phyloP scores from a whole-genome alignment of 257 asterid species.

The Handroanthus guayacan region DNA sequence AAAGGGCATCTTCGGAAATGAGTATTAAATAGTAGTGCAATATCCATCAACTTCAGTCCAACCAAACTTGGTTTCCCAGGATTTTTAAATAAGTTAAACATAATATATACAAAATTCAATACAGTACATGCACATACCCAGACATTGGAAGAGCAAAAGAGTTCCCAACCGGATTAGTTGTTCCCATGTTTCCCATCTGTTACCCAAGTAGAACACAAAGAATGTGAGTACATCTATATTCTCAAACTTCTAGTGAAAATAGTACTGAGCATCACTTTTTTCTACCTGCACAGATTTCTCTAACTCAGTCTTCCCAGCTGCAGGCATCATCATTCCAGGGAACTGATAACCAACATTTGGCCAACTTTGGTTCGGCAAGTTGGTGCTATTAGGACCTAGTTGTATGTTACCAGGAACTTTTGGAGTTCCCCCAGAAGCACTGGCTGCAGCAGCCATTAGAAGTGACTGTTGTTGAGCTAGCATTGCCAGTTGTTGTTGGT shows the following conservation, averaged over 20 bases:
- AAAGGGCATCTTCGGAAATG: slow-evolving; percentile 4
- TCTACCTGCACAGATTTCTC: slow-evolving; percentile 79
- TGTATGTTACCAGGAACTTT: slow-evolving; percentile 60
- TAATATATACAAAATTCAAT: slow-evolving; percentile 12
- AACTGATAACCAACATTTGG: slow-evolving; percentile 72
- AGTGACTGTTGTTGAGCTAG: slow-evolving; percentile 86
- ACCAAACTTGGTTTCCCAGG: slow-evolving; percentile 23
- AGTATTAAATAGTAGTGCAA: background rate
- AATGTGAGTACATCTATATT: slow-evolving; percentile 23
- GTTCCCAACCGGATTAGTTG: slow-evolving; percentile 58
- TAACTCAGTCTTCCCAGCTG: slow-evolving; percentile 59
- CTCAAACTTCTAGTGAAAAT: slow-evolving; percentile 23
- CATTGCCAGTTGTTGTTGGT: slow-evolving; percentile 91
- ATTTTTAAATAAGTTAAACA: background rate
- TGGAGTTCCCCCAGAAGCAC: slow-evolving; percentile 58
- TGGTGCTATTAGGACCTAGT: slow-evolving; percentile 58
- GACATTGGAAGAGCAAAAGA: slow-evolving; percentile 58
- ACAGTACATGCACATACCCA: slow-evolving; percentile 52
- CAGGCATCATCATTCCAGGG: slow-evolving; percentile 71
- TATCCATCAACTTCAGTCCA: slow-evolving; percentile 10
- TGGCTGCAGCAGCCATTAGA: slow-evolving; percentile 81
- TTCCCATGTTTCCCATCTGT: slow-evolving; percentile 75
- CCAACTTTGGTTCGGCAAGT: slow-evolving; percentile 70
- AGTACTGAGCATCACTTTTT: slow-evolving; percentile 25
- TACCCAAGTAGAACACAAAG: slow-evolving; percentile 32